Conservation (phyloP, 495 filamentous ascomycete genomes). For the Penicillium nucicola region DNA sequence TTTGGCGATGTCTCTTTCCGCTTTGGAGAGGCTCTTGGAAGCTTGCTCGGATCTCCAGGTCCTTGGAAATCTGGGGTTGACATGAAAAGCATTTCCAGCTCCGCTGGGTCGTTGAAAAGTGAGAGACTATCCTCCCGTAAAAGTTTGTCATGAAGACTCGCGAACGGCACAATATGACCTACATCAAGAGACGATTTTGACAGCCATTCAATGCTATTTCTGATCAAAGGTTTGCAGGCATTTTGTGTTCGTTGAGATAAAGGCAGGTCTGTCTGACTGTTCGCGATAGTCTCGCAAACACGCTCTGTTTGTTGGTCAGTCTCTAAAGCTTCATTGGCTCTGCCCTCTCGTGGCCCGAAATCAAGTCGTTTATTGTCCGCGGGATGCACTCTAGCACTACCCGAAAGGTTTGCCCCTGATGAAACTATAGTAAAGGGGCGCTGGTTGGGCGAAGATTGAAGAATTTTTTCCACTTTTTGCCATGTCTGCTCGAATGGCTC, state of each 20-base stretch:
- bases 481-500: conserved; percentile 15
- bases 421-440: neutral
- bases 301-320: neutral
- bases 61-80: conserved; percentile 8
- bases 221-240: neutral
- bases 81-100: conserved; percentile 33
- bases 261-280: neutral
- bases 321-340: neutral
- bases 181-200: conserved; percentile 2
- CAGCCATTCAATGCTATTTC: neutral
- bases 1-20: neutral
- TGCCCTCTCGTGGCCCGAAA: neutral
- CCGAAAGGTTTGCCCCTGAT: neutral
- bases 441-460: conserved; percentile 4
- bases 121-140: conserved; percentile 7
- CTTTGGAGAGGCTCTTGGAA: neutral
- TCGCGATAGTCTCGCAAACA: neutral
- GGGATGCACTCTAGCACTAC: neutral
- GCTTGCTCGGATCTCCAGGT: neutral
- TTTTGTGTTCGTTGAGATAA: neutral
- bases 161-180: conserved; percentile 27
- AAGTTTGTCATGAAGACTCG: conserved; percentile 16
- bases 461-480: conserved; percentile 14
- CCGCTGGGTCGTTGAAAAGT: conserved; percentile 20
- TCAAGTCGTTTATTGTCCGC: too few species aligned